Evolutionary conservation across 257 asterid species (phyloP), one percentile per base, ranked within the genome.

Genomic region (Rauvolfia tetraphylla): DNA sequence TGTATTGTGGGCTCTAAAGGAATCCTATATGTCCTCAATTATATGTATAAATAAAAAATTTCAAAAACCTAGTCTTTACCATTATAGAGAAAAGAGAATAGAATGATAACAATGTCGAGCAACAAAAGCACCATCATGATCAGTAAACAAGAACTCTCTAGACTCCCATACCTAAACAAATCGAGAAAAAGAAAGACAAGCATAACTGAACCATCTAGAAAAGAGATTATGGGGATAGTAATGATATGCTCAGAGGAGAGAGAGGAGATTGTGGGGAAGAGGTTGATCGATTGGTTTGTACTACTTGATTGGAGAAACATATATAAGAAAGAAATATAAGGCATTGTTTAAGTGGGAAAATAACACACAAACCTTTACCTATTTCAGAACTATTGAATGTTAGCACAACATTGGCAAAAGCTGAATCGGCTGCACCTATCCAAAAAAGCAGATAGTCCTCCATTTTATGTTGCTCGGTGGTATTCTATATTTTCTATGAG

Each of bases 401-500:
- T 85, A 95, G 79, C 63, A 87, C 85, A 72, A 87, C 83, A 85
- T 95, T 92, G 29, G 88, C 82, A 82, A 95, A 92, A 77, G 98
- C 98, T 69, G 95, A 79, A 83, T 91, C 85, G 71, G 90, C 90
- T 80, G 78, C 75, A 46, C 98, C 98, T 78, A 95, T 88, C 97
- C 96, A 95, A 67, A 90, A 91, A 81, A 95, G 76, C 77, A 87
- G 80, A 78, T 88, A 89, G 76, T 95, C 97, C 84, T 91, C 97
- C 87, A 91, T 86, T 76, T 76, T 90, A 79, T 34, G 86, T 79
- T 90, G 94, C 73, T 80, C 74, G n/a, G 92, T 92, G 76, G 92
- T 5, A 87, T 80, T 71, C 71, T 80, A 79, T 86, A 86, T 70
- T 68, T 27, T 68, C 75, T 84, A 82, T 75, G 48, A 31, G 75